Evolutionary conservation across 139 green algal species (phyloP), one percentile per base, ranked within the genome.

Genomic region (Gonium pectorale): DNA sequence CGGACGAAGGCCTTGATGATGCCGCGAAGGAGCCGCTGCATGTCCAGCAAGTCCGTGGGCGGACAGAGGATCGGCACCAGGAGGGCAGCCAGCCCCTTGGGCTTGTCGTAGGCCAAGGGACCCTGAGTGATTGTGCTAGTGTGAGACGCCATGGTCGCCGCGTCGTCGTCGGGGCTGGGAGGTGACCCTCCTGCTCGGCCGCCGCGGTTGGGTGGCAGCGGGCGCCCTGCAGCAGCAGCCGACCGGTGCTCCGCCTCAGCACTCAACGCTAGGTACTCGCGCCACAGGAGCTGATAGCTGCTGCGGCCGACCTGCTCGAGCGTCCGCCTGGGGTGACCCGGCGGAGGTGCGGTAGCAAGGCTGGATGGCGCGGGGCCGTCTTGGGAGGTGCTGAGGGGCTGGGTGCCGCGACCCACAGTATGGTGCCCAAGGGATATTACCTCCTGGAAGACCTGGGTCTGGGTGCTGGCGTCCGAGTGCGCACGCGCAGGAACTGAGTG

Each of bases 201-300:
- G 63, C 31, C 43, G 63, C 63, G 24, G 59, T 33, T 21, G 24
- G 26, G n/a, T n/a, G n/a, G n/a, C n/a, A n/a, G n/a, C n/a, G n/a
- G n/a, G n/a, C n/a, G n/a, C n/a, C n/a, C 59, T 67, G 59, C 24
- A 33, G 59, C 24, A 13, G 59, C 46, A 15, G 46, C 46, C 46
- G 46, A 54, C 11, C 56, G 56, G 26, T 56, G 49, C 33, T 80
- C 52, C 37, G 67, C 24, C 37, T 52, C 41, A 0, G 60, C 49
- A 8, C 31, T 74, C 0, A 83, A 44, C 43, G 43, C 43, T 0
- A 51, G 31, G 62, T 74, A 73, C 33, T 83, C 77, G 1, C 62
- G 62, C 77, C 77, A 83, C 60, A 83, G 77, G 6, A 83, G 21
- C 33, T 64, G 31, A 31, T 83, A 83, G 31, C 38, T 52, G 62